Percentiles rank a stretch among this genome's conserved stretches.
These are phyloP conservation scores for Lachancea waltii DNA, from an alignment of 805 yeast species.

Conservation along the genomic window DNA sequence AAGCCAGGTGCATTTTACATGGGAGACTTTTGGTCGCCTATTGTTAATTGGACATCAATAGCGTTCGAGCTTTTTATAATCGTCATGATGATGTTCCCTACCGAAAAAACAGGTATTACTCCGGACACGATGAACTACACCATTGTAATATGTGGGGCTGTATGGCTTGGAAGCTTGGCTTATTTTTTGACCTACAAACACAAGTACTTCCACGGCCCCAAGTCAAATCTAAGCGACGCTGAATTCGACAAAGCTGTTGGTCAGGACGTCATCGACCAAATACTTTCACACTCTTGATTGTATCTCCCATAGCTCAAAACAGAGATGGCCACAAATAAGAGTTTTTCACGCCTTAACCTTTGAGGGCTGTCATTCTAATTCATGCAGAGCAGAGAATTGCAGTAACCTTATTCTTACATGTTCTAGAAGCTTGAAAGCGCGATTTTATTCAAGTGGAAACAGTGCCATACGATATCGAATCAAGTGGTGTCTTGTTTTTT, in stretches of 20 bases:
- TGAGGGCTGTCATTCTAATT: too few species aligned
- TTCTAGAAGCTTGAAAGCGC: too few species aligned
- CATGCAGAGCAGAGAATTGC: too few species aligned
- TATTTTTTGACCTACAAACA: constrained; percentile 48
- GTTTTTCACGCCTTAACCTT: too few species aligned
- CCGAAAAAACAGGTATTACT: constrained; percentile 23
- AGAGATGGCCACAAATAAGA: too few species aligned
- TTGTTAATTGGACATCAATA: constrained; percentile 40
- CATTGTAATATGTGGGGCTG: constrained; percentile 49
- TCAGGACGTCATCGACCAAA: constrained; percentile 13
- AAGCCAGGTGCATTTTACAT: constrained; percentile 57
- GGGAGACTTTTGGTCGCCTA: constrained; percentile 42
- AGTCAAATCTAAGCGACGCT: constrained; percentile 21
- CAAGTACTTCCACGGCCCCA: constrained; percentile 49
- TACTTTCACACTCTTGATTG: constrained; percentile 10
- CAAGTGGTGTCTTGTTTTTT: too few species aligned
- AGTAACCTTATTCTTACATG: neutral
- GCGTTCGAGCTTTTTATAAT: constrained; percentile 46
- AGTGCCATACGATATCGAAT: too few species aligned
- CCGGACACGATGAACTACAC: constrained; percentile 59
- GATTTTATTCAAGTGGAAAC: too few species aligned
- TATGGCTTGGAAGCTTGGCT: constrained; percentile 45
- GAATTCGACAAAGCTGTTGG: constrained; percentile 21
- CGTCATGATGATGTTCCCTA: constrained; percentile 53
- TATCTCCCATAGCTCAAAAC: too few species aligned